Conservation (phyloP, 805 yeast species). For the Komagataella ulmi region DNA sequence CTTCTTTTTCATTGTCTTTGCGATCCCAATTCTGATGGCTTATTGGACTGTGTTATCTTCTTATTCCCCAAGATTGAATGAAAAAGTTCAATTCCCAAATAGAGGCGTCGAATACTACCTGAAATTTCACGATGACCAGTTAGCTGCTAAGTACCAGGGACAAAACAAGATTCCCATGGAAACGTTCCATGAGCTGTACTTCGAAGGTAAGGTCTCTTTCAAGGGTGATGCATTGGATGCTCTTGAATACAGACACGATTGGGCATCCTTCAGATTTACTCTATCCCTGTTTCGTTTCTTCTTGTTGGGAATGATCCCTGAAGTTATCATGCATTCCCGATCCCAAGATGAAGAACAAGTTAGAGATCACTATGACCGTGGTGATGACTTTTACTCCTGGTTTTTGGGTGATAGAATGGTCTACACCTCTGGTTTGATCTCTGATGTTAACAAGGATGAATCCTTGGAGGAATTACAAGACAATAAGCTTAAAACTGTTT, state of each 20-base stretch:
- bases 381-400: constrained; percentile 92
- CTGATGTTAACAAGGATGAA: constrained; percentile 60
- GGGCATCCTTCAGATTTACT: constrained; percentile 79
- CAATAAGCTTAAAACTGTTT: constrained; percentile 76
- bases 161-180: constrained; percentile 77
- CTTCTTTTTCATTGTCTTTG: constrained; percentile 39
- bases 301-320: constrained; percentile 82
- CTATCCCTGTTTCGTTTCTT: constrained; percentile 64
- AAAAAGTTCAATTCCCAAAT: constrained; percentile 63
- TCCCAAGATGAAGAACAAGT: constrained; percentile 96
- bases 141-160: constrained; percentile 60
- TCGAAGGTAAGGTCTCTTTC: constrained; percentile 72
- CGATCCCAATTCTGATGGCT: constrained; percentile 63
- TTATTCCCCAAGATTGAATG: constrained; percentile 70
- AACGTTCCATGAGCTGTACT: constrained; percentile 81
- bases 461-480: constrained; percentile 74
- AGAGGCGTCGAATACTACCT: constrained; percentile 69
- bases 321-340: constrained; percentile 81
- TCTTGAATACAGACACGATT: constrained; percentile 81
- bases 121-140: constrained; percentile 65
- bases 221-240: constrained; percentile 80
- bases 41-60: constrained; percentile 75
- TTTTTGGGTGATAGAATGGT: constrained; percentile 91
- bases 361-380: constrained; percentile 90
- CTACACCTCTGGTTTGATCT: constrained; percentile 77